These are phyloP conservation scores for Colletotrichum ledebouriae DNA, from an alignment of 2,329 filamentous ascomycete genomes.

Conservation along the genomic window DNA sequence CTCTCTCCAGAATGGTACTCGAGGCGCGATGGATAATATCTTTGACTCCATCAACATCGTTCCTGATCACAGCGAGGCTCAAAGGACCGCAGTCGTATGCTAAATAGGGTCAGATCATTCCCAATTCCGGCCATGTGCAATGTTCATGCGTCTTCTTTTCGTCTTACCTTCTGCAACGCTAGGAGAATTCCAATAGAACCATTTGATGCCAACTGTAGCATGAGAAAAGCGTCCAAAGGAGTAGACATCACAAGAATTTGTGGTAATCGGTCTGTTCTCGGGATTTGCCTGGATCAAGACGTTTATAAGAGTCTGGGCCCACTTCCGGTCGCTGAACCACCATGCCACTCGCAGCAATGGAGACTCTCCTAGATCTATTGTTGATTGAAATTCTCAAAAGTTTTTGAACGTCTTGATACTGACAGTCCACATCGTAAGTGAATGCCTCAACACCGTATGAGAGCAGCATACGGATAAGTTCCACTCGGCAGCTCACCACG, in stretches of 20 bases:
- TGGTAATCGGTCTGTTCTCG: not conserved
- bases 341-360: not conserved
- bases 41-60: not conserved
- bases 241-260: too few relatives aligned
- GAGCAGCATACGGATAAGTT: not conserved
- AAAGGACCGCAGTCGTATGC: conserved; percentile 4
- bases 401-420: not conserved
- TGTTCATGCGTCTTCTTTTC: too few relatives aligned
- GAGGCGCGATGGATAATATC: fast-evolving
- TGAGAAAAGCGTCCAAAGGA: too few relatives aligned
- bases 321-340: fast-evolving
- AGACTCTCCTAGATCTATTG: not conserved
- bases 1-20: not conserved
- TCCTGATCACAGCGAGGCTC: not conserved
- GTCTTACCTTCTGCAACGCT: not conserved
- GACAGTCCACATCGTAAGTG: not conserved
- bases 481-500: too few relatives aligned
- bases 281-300: not conserved
- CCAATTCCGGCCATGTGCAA: too few relatives aligned
- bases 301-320: not conserved
- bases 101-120: not conserved
- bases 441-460: not conserved
- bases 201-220: not conserved
- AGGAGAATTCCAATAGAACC: not conserved
- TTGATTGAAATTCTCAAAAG: too few relatives aligned